phyloP scores from a whole-genome alignment of 306 rosid genomes.

The Cucumis cinereus region DNA sequence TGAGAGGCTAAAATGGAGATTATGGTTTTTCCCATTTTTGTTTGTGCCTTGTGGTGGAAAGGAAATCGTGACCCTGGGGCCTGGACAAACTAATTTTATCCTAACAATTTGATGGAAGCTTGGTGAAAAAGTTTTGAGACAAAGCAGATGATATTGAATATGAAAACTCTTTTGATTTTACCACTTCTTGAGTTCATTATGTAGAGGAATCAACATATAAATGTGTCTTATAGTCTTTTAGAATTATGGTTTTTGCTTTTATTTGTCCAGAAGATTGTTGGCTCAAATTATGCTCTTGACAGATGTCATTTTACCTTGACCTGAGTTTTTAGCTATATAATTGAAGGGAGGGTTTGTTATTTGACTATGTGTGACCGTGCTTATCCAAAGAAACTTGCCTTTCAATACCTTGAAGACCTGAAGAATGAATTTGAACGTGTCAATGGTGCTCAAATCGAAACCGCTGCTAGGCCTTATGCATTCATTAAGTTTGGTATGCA shows the following conservation, averaged over 20 bases:
- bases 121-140: not conserved
- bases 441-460: constrained; percentile 87
- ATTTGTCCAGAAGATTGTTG: not conserved
- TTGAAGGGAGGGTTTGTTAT: constrained; percentile 95
- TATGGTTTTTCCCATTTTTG: not conserved
- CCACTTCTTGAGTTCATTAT: not conserved
- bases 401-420: constrained; percentile 97
- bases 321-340: constrained; percentile 51
- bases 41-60: not conserved
- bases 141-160: not conserved
- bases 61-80: not conserved
- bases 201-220: not conserved
- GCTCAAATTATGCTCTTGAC: not conserved
- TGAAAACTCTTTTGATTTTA: not conserved
- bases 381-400: constrained; percentile 98
- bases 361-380: constrained; percentile 98
- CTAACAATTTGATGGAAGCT: not conserved
- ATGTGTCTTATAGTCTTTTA: not conserved
- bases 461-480: constrained; percentile 99
- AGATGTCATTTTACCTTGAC: constrained; percentile 43
- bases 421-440: constrained; percentile 92
- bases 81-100: not conserved
- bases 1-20: not conserved
- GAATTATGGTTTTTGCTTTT: not conserved
- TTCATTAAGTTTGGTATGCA: constrained; percentile 89